These are phyloP conservation scores for Cardiospermum halicacabum DNA, from an alignment of 345 rosid genomes.

Conservation along the genomic window DNA sequence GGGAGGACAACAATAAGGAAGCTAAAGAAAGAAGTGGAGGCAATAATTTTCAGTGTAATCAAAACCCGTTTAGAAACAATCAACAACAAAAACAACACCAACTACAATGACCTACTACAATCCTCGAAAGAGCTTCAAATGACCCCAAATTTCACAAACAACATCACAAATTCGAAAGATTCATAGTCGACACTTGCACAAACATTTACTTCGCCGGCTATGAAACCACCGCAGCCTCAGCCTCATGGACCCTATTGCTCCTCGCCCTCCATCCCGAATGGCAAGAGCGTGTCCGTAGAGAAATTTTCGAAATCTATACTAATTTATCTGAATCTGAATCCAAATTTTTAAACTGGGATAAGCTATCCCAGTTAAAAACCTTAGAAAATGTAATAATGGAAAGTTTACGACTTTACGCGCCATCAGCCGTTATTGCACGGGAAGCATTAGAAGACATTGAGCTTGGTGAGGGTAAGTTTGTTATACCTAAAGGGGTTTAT, in stretches of 20 bases:
- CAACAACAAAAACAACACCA: background rate
- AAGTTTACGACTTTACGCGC: conserved; percentile 26
- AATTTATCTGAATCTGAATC: background rate
- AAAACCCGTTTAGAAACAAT: conserved; percentile 19
- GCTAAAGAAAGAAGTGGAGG: conserved; percentile 19
- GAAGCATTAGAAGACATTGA: conserved; percentile 21
- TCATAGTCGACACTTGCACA: conserved; percentile 30
- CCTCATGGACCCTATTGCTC: conserved; percentile 36
- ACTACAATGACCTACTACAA: conserved; percentile 20
- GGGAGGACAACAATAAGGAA: conserved; percentile 19
- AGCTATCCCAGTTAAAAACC: conserved; percentile 21
- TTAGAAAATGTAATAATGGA: conserved; percentile 2
- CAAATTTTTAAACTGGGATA: conserved; percentile 5
- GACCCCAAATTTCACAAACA: background rate
- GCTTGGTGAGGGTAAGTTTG: conserved; percentile 18
- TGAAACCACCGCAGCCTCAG: conserved; percentile 24
- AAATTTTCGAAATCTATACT: conserved; percentile 15
- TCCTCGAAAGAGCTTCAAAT: conserved; percentile 17
- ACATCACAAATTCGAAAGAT: conserved; percentile 2
- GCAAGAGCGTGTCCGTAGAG: conserved; percentile 29
- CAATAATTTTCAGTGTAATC: conserved; percentile 17
- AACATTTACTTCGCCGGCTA: conserved; percentile 38
- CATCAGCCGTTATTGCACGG: conserved; percentile 6
- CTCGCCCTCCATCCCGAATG: conserved; percentile 30
- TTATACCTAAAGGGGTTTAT: conserved; percentile 28